These are phyloP conservation scores for Fraxinus greggii DNA, from an alignment of 305 asterid species.

Conservation along the genomic window DNA sequence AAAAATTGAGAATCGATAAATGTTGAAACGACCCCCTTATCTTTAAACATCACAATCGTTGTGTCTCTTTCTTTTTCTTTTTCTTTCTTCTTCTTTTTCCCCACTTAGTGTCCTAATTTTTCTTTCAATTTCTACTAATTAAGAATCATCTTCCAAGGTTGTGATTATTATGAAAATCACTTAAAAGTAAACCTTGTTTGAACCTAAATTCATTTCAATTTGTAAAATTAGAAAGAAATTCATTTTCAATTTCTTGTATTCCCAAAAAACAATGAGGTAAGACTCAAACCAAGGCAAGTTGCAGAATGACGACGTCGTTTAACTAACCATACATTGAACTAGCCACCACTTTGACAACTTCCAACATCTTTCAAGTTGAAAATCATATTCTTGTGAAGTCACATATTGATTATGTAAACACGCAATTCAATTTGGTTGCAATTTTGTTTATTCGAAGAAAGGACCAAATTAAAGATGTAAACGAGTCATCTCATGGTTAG, in stretches of 20 bases:
- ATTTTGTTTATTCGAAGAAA: neutral
- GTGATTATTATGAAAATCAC: neutral
- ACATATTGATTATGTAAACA: neutral
- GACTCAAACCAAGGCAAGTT: neutral
- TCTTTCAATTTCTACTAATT: neutral
- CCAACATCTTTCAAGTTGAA: neutral
- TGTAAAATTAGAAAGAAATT: neutral
- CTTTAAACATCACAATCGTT: neutral
- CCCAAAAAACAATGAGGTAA: too few species aligned
- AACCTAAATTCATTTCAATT: neutral
- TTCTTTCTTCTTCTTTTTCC: too few species aligned
- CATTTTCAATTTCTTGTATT: neutral
- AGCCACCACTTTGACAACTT: neutral
- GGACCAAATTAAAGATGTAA: neutral
- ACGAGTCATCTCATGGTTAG: neutral
- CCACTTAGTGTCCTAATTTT: neutral
- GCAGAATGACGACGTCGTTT: neutral
- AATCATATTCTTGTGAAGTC: neutral
- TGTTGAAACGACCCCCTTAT: neutral
- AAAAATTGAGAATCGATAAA: too few species aligned
- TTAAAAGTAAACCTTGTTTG: too few species aligned
- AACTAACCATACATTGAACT: neutral
- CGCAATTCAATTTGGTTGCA: slow-evolving; percentile 17
- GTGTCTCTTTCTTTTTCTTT: neutral
- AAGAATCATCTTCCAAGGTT: neutral